These are phyloP conservation scores for Hyaloscypha finlandica DNA, from an alignment of 495 filamentous ascomycete species.

Conservation along the genomic window DNA sequence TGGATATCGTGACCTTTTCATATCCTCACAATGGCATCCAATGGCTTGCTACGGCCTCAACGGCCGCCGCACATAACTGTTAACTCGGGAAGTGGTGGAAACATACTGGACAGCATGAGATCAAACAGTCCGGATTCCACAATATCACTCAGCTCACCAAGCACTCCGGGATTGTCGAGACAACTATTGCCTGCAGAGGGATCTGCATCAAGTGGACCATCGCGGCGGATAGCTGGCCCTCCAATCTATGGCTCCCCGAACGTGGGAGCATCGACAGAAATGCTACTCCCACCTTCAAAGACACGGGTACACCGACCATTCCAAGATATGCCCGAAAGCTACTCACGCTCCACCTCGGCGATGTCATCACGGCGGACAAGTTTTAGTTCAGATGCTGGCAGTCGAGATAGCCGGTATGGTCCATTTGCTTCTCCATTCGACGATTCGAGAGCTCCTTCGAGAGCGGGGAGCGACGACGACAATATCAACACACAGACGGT, in stretches of 20 bases:
- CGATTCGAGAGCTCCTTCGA: conserved; percentile 63
- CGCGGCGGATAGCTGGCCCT: conserved; percentile 1
- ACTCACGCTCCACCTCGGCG: conserved; percentile 32
- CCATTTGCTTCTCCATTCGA: conserved; percentile 55
- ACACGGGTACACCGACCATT: conserved; percentile 23
- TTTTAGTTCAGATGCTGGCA: conserved; percentile 58
- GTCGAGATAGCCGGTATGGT: conserved; percentile 51
- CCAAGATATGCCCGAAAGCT: conserved; percentile 25
- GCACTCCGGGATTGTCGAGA: conserved; percentile 24
- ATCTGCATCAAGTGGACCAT: background rate
- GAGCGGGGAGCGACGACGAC: conserved; percentile 64
- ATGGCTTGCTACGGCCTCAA: conserved; percentile 15
- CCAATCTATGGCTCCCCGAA: conserved; percentile 20
- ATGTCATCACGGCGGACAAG: conserved; percentile 61
- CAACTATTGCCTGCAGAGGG: conserved; percentile 27
- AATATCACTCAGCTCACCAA: background rate
- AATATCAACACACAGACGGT: conserved; percentile 76
- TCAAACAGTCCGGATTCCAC: conserved; percentile 10
- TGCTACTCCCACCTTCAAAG: conserved; percentile 31
- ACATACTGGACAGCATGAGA: conserved; percentile 25
- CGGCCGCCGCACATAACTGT: conserved; percentile 34
- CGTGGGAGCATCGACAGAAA: conserved; percentile 29
- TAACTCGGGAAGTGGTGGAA: conserved; percentile 34
- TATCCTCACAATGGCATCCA: conserved; percentile 14
- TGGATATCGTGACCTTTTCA: conserved; percentile 4